Base-by-base conservation (phyloP, 2,329 filamentous ascomycete species). In the Colletotrichum kahawae region DNA sequence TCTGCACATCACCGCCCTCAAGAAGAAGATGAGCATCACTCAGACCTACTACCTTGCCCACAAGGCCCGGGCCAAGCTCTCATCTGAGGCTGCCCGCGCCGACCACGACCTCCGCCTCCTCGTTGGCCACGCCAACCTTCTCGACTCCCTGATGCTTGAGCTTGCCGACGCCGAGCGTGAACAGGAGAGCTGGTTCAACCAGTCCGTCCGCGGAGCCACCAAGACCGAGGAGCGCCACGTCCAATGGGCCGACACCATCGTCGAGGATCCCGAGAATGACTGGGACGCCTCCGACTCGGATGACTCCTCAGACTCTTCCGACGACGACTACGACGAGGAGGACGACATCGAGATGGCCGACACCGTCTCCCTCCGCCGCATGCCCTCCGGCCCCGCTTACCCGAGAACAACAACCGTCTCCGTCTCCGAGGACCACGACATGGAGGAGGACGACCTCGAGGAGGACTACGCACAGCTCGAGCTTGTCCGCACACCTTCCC, bases 11-110 rank as follows among this genome's bases (percentile, higher is more conserved):
- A 80, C 82, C 48, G 79, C 80, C 24, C 82, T 80, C 34, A 87
- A 88, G 84, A 90, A 94, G 88, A 96, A 94, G 88, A 98, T 98
- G 97, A 97, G 94, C 84, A 94, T 98, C 88, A 97, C 96, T 33
- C 95, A 98, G 88, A 98, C 96, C 77, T 99, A 98, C 93, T 98
- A 95, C 89, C 94, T 98, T 81, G 97, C 97, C 84, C 96, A 98
- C 90, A 96, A 96, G 87, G 97, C 97, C 83, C 93, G 97, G 85
- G 94, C 93, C 81, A 99, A 99, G 95, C 95, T 99, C 83, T 95
- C 95, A 79, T 92, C 91, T 78, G 96, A 98, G 88, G 97, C 97
- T 88, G 92, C 93, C 85, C 93, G 94, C 82, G 90, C 95, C 81
- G 96, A 98, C 84, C 97, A 98, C 90, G 93, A 98, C 89, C 94